These are phyloP conservation scores for Fusarium sororula DNA, from an alignment of 2,329 filamentous ascomycete species.

Conservation along the genomic window DNA sequence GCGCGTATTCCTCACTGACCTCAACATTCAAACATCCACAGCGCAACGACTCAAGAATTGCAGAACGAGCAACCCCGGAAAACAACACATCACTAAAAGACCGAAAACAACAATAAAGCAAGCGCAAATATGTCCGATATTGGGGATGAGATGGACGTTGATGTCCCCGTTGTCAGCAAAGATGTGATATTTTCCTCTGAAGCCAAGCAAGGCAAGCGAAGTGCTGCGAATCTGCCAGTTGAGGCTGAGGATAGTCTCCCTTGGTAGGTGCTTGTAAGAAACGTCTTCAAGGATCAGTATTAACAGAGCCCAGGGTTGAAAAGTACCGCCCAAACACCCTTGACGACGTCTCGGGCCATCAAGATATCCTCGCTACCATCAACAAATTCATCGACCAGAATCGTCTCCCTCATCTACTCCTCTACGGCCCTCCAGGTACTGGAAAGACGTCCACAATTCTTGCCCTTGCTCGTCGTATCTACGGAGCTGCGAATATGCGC, in stretches of 20 bases:
- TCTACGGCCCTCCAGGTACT: constrained; percentile 95
- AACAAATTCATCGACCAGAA: constrained; percentile 98
- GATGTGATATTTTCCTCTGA: constrained; percentile 77
- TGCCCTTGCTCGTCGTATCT: constrained; percentile 91
- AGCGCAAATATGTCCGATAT: constrained; percentile 63
- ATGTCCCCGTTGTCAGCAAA: constrained; percentile 57
- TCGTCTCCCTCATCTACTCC: constrained; percentile 90
- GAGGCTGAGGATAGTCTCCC: constrained; percentile 93
- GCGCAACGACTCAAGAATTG: neutral
- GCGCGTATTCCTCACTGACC: constrained; percentile 45
- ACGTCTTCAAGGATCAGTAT: neutral
- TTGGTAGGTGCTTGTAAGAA: constrained; percentile 67
- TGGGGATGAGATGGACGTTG: constrained; percentile 70
- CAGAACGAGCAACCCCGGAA: neutral
- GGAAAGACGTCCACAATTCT: constrained; percentile 98
- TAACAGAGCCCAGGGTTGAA: constrained; percentile 74
- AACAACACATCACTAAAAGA: neutral
- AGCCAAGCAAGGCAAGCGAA: constrained; percentile 87
- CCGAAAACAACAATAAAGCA: neutral
- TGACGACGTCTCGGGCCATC: constrained; percentile 92
- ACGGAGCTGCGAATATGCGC: constrained; percentile 89
- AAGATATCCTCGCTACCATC: constrained; percentile 96
- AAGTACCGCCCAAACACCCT: constrained; percentile 93
- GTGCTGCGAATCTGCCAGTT: constrained; percentile 89
- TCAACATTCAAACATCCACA: constrained; percentile 24